A percentile compares a stretch with the other conserved stretches of the same genome.
These are phyloP conservation scores for Linum trigynum DNA, from an alignment of 345 rosid genomes.

Conservation along the genomic window DNA sequence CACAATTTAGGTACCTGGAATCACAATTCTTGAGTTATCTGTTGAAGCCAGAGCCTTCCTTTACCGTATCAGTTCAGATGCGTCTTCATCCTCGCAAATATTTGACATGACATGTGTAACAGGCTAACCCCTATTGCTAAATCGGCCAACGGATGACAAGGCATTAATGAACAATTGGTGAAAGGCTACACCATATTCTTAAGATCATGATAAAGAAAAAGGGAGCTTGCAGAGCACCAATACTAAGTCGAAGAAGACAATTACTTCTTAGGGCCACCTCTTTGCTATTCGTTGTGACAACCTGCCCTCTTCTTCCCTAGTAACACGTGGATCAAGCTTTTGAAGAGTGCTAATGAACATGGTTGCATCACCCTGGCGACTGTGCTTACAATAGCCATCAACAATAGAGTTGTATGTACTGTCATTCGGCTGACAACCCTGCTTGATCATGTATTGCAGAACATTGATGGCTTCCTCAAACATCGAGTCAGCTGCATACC, in stretches of 20 bases:
- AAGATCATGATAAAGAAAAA: too few species aligned
- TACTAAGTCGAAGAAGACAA: neutral
- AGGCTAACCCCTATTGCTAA: neutral
- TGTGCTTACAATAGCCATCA: slow-evolving; percentile 75
- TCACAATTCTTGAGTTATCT: neutral
- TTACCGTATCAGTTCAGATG: neutral
- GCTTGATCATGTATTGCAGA: slow-evolving; percentile 67
- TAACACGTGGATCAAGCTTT: slow-evolving; percentile 52
- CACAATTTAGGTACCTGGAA: too few species aligned
- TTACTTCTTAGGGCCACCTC: slow-evolving; percentile 39
- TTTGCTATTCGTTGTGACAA: slow-evolving; percentile 48
- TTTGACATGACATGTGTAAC: neutral
- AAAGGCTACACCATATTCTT: too few species aligned
- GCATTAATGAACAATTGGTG: too few species aligned
- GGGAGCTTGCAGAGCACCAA: neutral
- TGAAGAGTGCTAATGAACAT: slow-evolving; percentile 44
- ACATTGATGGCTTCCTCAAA: slow-evolving; percentile 69
- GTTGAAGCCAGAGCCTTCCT: neutral
- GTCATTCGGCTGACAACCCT: slow-evolving; percentile 62
- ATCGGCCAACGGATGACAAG: neutral
- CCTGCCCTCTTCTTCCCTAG: slow-evolving; percentile 47
- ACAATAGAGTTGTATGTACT: slow-evolving; percentile 74
- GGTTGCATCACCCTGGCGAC: slow-evolving; percentile 51
- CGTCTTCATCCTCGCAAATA: too few species aligned
- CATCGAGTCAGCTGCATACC: slow-evolving; percentile 88